These are phyloP conservation scores for Populus pruinosa DNA, from an alignment of 345 rosid genomes.

Conservation along the genomic window DNA sequence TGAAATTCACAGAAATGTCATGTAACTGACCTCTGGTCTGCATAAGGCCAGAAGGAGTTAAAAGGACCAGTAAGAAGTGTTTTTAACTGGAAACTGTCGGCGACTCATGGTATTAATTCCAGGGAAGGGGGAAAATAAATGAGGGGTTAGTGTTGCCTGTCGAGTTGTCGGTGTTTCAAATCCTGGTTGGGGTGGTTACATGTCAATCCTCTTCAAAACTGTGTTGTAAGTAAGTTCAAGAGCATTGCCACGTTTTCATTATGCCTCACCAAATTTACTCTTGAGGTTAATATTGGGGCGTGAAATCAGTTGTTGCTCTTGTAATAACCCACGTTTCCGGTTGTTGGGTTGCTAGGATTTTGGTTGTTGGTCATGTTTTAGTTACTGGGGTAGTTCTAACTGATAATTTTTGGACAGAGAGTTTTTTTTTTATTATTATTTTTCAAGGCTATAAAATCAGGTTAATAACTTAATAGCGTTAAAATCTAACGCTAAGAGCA, in stretches of 20 bases:
- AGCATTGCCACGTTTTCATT: not conserved
- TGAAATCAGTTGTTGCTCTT: too few species aligned
- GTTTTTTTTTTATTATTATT: too few species aligned
- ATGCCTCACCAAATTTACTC: not conserved
- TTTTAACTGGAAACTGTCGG: constrained; percentile 45
- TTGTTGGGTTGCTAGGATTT: not conserved
- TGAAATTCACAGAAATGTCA: constrained; percentile 12
- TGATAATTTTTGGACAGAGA: not conserved
- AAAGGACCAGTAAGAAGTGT: not conserved
- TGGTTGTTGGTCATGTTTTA: too few species aligned
- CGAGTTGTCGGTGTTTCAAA: constrained; percentile 38
- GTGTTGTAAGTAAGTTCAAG: not conserved
- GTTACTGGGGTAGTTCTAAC: not conserved
- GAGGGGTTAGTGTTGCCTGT: constrained; percentile 20
- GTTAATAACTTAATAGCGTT: too few species aligned
- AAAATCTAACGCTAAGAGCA: too few species aligned
- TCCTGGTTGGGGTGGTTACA: constrained; percentile 13
- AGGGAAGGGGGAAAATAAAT: constrained; percentile 7
- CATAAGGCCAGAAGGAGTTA: not conserved
- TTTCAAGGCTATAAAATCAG: too few species aligned
- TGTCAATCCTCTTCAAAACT: constrained; percentile 19
- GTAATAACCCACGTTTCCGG: not conserved
- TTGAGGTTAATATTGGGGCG: not conserved
- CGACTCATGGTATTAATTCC: constrained; percentile 20
- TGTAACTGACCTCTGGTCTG: not conserved